Percentiles rank a stretch among this genome's conserved stretches.
Conservation (phyloP, 495 filamentous ascomycete genomes). For the Aspergillus olivimuriae region DNA sequence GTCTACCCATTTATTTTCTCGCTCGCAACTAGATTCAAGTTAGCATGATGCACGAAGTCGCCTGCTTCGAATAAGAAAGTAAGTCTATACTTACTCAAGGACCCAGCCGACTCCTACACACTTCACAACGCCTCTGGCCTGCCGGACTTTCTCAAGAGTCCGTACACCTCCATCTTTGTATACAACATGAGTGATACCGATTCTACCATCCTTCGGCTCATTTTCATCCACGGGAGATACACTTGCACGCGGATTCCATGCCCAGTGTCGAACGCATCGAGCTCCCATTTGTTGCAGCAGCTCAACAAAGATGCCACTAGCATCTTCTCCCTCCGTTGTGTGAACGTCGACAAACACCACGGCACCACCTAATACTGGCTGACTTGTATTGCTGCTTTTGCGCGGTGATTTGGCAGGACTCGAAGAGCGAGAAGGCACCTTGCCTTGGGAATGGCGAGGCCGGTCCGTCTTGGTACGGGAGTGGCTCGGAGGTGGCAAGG, state of each 20-base stretch:
- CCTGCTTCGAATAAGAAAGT: neutral
- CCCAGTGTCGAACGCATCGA: conserved; percentile 75
- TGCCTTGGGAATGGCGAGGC: neutral
- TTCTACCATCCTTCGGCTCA: conserved; percentile 40
- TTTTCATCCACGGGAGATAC: conserved; percentile 25
- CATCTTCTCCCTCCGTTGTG: conserved; percentile 80
- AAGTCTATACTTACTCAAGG: conserved; percentile 58
- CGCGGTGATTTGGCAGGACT: conserved; percentile 29
- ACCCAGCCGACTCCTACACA: conserved; percentile 89
- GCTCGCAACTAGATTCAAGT: conserved; percentile 58
- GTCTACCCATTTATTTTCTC: conserved; percentile 69
- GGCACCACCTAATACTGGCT: conserved; percentile 55
- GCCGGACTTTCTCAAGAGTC: conserved; percentile 80
- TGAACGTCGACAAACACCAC: conserved; percentile 93
- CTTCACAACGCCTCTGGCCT: conserved; percentile 65
- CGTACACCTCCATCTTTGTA: conserved; percentile 88
- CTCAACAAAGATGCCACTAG: conserved; percentile 75
- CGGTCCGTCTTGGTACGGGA: neutral
- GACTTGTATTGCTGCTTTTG: conserved; percentile 14
- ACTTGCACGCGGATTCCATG: conserved; percentile 62
- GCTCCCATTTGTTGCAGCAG: conserved; percentile 82
- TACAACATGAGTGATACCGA: conserved; percentile 90
- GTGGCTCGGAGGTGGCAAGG: conserved; percentile 5
- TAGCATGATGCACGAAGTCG: no score
- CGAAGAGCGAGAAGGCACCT: conserved; percentile 15